phyloP scores from a whole-genome alignment of 2,329 filamentous ascomycete genomes.

The Colletotrichum tabaci region DNA sequence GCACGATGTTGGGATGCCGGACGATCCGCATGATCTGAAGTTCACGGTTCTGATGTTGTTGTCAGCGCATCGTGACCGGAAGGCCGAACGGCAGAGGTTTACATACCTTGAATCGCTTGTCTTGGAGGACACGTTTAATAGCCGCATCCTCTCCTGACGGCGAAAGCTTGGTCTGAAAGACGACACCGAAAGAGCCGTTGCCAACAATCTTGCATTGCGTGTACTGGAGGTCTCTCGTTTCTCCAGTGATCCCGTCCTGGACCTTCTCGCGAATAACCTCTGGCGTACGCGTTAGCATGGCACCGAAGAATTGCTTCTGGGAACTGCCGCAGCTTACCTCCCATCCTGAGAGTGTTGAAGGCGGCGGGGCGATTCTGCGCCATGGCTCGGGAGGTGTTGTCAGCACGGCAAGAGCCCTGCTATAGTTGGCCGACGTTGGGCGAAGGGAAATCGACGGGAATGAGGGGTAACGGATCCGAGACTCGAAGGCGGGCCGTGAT shows the following conservation, averaged over 20 bases:
- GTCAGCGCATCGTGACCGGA: conserved; percentile 25
- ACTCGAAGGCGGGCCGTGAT: conserved; percentile 54
- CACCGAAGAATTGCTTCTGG: conserved; percentile 34
- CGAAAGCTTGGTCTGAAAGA: conserved; percentile 98
- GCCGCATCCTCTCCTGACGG: conserved; percentile 98
- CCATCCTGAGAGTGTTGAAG: conserved; percentile 92
- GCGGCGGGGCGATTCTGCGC: conserved; percentile 93
- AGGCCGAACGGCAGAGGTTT: neutral
- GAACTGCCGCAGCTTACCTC: conserved; percentile 77
- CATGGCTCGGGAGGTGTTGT: conserved; percentile 66
- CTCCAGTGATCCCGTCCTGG: conserved; percentile 96
- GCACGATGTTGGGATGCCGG: conserved; percentile 97
- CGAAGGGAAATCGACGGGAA: conserved; percentile 44
- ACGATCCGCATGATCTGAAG: conserved; percentile 99
- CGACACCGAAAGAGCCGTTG: conserved; percentile 98
- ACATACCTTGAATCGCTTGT: conserved; percentile 98
- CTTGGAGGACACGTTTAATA: conserved; percentile 98
- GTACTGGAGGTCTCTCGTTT: conserved; percentile 97
- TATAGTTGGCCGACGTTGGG: conserved; percentile 42
- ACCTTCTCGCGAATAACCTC: conserved; percentile 99
- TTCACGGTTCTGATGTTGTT: conserved; percentile 85
- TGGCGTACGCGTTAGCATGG: conserved; percentile 55
- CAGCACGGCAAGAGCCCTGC: conserved; percentile 42
- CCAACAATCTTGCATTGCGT: conserved; percentile 99
- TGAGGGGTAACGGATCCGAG: conserved; percentile 49